These are phyloP conservation scores for Ascochyta clinopodiicola DNA, from an alignment of 2,329 filamentous ascomycete genomes.

Conservation along the genomic window DNA sequence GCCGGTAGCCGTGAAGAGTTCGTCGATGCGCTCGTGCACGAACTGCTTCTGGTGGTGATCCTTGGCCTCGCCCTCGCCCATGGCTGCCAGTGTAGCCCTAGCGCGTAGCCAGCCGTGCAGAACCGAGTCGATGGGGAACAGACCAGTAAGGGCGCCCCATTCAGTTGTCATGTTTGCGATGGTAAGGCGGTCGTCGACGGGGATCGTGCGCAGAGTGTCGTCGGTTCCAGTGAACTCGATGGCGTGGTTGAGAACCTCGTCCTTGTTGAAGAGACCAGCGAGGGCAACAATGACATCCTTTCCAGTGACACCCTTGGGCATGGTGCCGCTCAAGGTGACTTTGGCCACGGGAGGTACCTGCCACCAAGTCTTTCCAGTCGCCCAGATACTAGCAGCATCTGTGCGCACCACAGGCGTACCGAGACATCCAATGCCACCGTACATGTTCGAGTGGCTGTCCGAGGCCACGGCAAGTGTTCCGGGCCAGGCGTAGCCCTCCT, in stretches of 20 bases:
- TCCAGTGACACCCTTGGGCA: conserved; percentile 82
- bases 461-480: conserved; percentile 81
- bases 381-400: conserved; percentile 86
- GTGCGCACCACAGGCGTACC: conserved; percentile 86
- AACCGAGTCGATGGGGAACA: conserved; percentile 81
- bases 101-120: conserved; percentile 76
- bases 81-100: conserved; percentile 75
- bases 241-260: conserved; percentile 88
- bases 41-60: conserved; percentile 65
- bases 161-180: conserved; percentile 85
- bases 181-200: conserved; percentile 75
- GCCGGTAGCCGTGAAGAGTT: conserved; percentile 63
- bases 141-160: conserved; percentile 74
- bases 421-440: conserved; percentile 78
- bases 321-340: conserved; percentile 75
- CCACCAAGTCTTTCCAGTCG: conserved; percentile 84
- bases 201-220: conserved; percentile 74
- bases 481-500: conserved; percentile 85
- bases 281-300: conserved; percentile 95
- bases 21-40: conserved; percentile 74
- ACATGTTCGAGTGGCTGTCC: conserved; percentile 81
- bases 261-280: conserved; percentile 83
- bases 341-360: conserved; percentile 84
- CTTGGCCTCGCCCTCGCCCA: conserved; percentile 59
- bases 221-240: conserved; percentile 87